Evolutionary conservation across 2,329 filamentous ascomycete genomes (phyloP).

Genomic region (Akanthomyces muscarius): DNA sequence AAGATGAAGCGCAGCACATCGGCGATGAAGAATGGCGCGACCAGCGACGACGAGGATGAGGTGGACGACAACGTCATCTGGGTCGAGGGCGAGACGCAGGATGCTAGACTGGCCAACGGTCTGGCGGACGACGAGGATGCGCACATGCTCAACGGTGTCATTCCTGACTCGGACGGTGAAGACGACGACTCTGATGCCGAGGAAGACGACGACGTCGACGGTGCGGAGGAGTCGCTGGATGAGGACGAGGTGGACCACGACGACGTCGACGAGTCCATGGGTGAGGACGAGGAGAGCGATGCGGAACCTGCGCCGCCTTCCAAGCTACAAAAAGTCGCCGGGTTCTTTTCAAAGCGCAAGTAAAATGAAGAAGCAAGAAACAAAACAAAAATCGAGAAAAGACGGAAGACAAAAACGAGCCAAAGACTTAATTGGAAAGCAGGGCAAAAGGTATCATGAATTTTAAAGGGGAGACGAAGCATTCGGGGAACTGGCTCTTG

Average conservation of each 20-base stretch:
- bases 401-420: background rate
- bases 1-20: conserved; percentile 53
- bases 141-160: conserved; percentile 49
- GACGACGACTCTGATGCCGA: conserved; percentile 44
- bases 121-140: conserved; percentile 30
- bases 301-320: conserved; percentile 45
- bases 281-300: conserved; percentile 54
- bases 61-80: conserved; percentile 74
- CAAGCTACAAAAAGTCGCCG: conserved; percentile 41
- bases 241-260: conserved; percentile 59
- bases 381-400: background rate
- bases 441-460: conserved; percentile 12
- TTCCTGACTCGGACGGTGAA: conserved; percentile 59
- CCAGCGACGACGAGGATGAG: conserved; percentile 50
- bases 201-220: conserved; percentile 44
- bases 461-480: background rate
- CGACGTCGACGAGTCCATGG: conserved; percentile 51
- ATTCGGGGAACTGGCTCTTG: background rate
- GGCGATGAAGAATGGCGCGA: conserved; percentile 41
- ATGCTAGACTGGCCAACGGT: conserved; percentile 36
- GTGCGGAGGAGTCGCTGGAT: conserved; percentile 47
- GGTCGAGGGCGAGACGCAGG: conserved; percentile 74
- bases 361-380: background rate
- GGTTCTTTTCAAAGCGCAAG: conserved; percentile 25
- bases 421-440: background rate